Conservation (phyloP, 805 yeast genomes). For the Yueomyces sinensis region DNA sequence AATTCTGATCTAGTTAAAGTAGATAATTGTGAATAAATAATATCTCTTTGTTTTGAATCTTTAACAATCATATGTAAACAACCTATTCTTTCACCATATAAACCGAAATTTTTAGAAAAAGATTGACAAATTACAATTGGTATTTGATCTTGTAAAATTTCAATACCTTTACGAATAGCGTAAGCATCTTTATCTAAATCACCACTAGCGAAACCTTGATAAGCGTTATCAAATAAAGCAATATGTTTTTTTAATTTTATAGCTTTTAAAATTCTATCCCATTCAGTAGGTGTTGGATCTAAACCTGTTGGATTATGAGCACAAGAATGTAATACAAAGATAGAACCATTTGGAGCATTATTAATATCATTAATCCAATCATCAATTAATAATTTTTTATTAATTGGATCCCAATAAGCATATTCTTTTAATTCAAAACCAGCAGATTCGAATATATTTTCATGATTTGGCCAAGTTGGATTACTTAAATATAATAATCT, state of each 20-base stretch:
- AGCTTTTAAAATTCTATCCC: constrained; percentile 58
- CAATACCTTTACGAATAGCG: constrained; percentile 52
- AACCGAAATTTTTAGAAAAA: constrained; percentile 91
- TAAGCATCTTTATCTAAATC: constrained; percentile 71
- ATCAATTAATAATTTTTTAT: constrained; percentile 57
- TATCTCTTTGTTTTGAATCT: constrained; percentile 23
- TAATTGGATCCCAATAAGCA: constrained; percentile 73
- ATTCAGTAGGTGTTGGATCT: constrained; percentile 76
- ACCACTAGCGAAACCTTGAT: constrained; percentile 96
- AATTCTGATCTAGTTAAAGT: constrained; percentile 69
- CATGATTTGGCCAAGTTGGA: constrained; percentile 99
- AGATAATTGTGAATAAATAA: constrained; percentile 62
- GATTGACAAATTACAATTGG: constrained; percentile 83
- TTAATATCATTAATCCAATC: constrained; percentile 55
- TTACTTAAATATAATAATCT: constrained; percentile 66
- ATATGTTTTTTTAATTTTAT: constrained; percentile 52
- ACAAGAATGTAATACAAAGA: constrained; percentile 81
- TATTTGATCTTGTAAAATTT: constrained; percentile 29
- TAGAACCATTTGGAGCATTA: constrained; percentile 60
- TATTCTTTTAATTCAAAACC: constrained; percentile 59
- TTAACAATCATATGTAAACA: constrained; percentile 65
- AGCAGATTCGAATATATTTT: constrained; percentile 59
- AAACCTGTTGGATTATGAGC: constrained; percentile 98
- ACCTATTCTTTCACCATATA: constrained; percentile 97
- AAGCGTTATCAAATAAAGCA: constrained; percentile 85